A percentile compares a stretch with the other conserved stretches of the same genome.
phyloP scores from a whole-genome alignment of 2,329 filamentous ascomycete species.

The Dactylellina parvicollis region DNA sequence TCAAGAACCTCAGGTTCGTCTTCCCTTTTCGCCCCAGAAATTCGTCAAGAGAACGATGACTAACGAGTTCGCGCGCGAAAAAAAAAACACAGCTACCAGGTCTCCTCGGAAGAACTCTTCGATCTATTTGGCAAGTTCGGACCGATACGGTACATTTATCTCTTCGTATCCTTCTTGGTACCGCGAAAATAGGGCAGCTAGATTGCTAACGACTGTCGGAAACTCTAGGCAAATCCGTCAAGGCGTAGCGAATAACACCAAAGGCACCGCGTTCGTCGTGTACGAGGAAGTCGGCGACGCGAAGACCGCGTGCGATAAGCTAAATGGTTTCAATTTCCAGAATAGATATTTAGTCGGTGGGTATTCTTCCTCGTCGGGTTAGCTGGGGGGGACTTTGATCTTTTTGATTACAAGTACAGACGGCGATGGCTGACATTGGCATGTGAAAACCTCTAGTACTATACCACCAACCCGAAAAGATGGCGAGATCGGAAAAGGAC shows the following conservation, averaged over 20 bases:
- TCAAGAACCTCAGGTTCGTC: constrained; percentile 96
- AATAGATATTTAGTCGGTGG: constrained; percentile 97
- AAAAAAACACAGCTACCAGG: constrained; percentile 89
- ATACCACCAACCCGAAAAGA: constrained; percentile 81
- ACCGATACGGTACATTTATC: constrained; percentile 80
- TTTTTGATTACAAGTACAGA: neutral
- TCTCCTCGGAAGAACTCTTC: constrained; percentile 96
- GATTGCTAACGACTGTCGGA: neutral
- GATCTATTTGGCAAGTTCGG: constrained; percentile 98
- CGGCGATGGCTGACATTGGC: neutral
- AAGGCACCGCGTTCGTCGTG: constrained; percentile 98
- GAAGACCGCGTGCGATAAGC: constrained; percentile 98
- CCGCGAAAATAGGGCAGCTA: neutral
- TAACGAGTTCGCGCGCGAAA: constrained; percentile 22
- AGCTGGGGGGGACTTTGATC: constrained; percentile 43
- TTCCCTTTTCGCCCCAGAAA: neutral
- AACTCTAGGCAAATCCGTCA: constrained; percentile 95
- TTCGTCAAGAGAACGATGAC: neutral
- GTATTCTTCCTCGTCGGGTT: constrained; percentile 61
- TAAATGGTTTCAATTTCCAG: constrained; percentile 99
- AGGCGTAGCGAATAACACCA: constrained; percentile 95
- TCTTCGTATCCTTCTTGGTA: neutral
- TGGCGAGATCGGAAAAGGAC: constrained; percentile 89
- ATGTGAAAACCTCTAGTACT: constrained; percentile 66
- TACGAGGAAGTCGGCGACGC: constrained; percentile 99